Evolutionary conservation across 1,284 basidiomycete genomes (phyloP).

Genomic region (Pseudozyma thailandica): DNA sequence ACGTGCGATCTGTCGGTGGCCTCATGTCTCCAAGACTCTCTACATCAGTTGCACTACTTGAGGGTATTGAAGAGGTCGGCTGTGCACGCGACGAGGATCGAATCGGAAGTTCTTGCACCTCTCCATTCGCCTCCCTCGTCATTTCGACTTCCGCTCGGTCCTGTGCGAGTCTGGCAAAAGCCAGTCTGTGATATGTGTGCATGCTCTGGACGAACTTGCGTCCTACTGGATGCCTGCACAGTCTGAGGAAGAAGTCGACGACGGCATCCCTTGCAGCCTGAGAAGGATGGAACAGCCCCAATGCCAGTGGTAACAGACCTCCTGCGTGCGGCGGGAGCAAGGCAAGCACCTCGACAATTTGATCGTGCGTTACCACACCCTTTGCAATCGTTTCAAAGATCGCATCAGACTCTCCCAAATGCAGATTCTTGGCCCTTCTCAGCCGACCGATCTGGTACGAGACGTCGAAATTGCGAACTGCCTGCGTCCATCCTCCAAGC

Average conservation of each 20-base stretch:
- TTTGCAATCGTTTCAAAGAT: constrained; percentile 79
- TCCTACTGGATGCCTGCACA: constrained; percentile 72
- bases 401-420: constrained; percentile 76
- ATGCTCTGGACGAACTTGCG: constrained; percentile 82
- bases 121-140: constrained; percentile 1
- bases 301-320: constrained; percentile 84
- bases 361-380: constrained; percentile 74
- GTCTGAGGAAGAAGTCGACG: constrained; percentile 72
- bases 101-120: constrained; percentile 23
- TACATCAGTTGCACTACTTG: not conserved
- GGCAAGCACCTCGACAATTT: constrained; percentile 87
- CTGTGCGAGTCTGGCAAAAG: constrained; percentile 69
- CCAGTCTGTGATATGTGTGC: constrained; percentile 90
- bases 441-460: constrained; percentile 79
- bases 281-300: constrained; percentile 88
- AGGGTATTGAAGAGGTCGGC: constrained; percentile 2
- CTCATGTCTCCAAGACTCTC: not conserved
- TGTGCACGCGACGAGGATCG: constrained; percentile 5
- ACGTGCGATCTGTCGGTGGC: constrained; percentile 4
- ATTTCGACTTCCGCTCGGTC: constrained; percentile 49
- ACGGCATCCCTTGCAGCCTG: constrained; percentile 79
- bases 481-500: constrained; percentile 35
- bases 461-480: constrained; percentile 78
- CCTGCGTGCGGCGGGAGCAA: constrained; percentile 80
- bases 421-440: constrained; percentile 74